These are phyloP conservation scores for Metschnikowia noctiluminum DNA, from an alignment of 805 yeast species.

Conservation along the genomic window DNA sequence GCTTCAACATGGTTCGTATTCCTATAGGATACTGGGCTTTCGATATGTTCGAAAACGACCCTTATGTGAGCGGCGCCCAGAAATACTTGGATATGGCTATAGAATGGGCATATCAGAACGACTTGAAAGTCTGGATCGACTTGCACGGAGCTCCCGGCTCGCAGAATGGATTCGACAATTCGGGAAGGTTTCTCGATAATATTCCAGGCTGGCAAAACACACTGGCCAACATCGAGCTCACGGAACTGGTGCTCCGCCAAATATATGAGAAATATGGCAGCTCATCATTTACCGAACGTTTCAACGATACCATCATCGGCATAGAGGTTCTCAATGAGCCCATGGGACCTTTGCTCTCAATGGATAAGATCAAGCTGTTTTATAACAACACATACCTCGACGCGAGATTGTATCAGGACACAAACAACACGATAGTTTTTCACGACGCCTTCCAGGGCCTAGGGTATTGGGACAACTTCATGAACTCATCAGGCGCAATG, in stretches of 20 bases:
- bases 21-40: conserved; percentile 86
- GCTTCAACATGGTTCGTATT: conserved; percentile 68
- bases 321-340: conserved; percentile 19
- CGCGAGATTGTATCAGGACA: conserved; percentile 27
- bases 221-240: conserved; percentile 10
- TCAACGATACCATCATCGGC: conserved; percentile 14
- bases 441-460: conserved; percentile 64
- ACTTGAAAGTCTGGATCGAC: conserved; percentile 68
- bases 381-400: conserved; percentile 30
- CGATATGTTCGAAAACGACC: conserved; percentile 47
- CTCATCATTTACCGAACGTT: conserved; percentile 6
- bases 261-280: conserved; percentile 16
- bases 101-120: conserved; percentile 61
- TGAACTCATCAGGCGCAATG: conserved; percentile 20
- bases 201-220: conserved; percentile 15
- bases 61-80: conserved; percentile 66
- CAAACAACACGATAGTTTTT: conserved; percentile 46
- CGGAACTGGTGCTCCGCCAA: conserved; percentile 19
- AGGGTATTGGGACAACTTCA: conserved; percentile 53
- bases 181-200: conserved; percentile 41
- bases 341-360: conserved; percentile 11
- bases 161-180: conserved; percentile 83
- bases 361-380: conserved; percentile 24
- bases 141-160: conserved; percentile 83
- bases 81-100: conserved; percentile 61